These are phyloP conservation scores for Elaeagnus macrophylla DNA, from an alignment of 306 rosid species.

Conservation along the genomic window DNA sequence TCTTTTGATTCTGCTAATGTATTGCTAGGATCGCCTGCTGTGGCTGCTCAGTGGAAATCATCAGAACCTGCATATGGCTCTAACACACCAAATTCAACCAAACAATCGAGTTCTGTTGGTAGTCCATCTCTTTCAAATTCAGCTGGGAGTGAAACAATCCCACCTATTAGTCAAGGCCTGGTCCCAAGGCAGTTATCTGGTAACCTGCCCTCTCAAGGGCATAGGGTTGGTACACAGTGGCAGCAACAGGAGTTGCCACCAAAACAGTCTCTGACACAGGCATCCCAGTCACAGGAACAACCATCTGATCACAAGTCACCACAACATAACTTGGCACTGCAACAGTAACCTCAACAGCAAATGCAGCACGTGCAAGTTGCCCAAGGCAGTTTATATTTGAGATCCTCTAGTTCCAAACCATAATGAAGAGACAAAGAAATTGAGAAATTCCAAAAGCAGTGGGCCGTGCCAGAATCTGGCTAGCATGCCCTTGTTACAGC, in stretches of 20 bases:
- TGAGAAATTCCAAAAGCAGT: constrained; percentile 38
- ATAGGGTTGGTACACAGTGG: constrained; percentile 61
- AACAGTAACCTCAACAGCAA: constrained; percentile 57
- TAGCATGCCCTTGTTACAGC: constrained; percentile 59
- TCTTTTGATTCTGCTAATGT: constrained; percentile 39
- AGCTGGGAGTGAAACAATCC: constrained; percentile 39
- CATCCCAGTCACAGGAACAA: constrained; percentile 12
- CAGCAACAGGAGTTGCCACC: constrained; percentile 38
- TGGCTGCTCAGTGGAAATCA: constrained; percentile 60
- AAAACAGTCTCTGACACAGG: constrained; percentile 45
- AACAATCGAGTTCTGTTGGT: constrained; percentile 46
- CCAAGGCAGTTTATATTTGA: constrained; percentile 51
- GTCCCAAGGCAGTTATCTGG: constrained; percentile 54
- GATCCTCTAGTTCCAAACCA: constrained; percentile 52
- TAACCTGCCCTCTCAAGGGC: constrained; percentile 58
- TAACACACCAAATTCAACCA: constrained; percentile 34
- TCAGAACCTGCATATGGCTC: constrained; percentile 56
- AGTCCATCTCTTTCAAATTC: constrained; percentile 46
- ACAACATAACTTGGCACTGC: constrained; percentile 33
- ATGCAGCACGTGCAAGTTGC: constrained; percentile 51
- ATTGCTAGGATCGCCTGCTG: constrained; percentile 37
- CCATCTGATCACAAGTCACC: constrained; percentile 43
- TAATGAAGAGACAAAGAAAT: constrained; percentile 47
- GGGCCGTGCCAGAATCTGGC: constrained; percentile 37
- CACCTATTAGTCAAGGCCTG: constrained; percentile 48